These are phyloP conservation scores for Lentinula aciculospora DNA, from an alignment of 768 basidiomycete species.

Conservation along the genomic window DNA sequence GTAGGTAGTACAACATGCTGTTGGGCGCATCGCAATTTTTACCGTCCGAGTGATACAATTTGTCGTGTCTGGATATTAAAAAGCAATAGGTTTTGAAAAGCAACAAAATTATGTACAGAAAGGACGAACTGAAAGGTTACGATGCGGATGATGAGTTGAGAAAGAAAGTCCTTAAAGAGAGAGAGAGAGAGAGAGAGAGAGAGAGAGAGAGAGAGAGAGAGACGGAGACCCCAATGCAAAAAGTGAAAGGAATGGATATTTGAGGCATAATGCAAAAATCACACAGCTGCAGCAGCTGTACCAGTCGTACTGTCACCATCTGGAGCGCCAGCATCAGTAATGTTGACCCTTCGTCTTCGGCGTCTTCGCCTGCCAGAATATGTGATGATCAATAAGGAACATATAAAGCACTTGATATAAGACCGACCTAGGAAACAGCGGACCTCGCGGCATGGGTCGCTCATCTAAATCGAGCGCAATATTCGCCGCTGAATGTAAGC, in stretches of 20 bases:
- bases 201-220: no score
- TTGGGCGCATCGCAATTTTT: neutral
- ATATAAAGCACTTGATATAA: constrained; percentile 5
- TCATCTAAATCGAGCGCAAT: constrained; percentile 90
- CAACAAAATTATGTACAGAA: neutral
- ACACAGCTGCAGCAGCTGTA: neutral
- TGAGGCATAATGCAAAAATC: neutral
- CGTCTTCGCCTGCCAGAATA: constrained; percentile 22
- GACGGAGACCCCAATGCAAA: no score
- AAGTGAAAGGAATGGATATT: no score
- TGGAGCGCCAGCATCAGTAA: constrained; percentile 10
- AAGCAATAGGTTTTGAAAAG: neutral
- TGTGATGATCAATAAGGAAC: constrained; percentile 7
- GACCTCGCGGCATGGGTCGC: constrained; percentile 87
- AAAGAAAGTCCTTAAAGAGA: no score
- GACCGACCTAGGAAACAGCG: constrained; percentile 74
- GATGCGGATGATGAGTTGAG: neutral
- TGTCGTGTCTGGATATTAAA: neutral
- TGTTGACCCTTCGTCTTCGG: constrained; percentile 18
- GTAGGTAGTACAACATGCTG: neutral
- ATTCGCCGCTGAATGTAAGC: constrained; percentile 87
- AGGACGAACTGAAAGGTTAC: neutral
- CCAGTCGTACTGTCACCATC: neutral
- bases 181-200: no score
- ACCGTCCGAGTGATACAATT: neutral